Base-by-base conservation (phyloP, 192 early-diverging fungal genomes). In the Funneliformis geosporum region DNA sequence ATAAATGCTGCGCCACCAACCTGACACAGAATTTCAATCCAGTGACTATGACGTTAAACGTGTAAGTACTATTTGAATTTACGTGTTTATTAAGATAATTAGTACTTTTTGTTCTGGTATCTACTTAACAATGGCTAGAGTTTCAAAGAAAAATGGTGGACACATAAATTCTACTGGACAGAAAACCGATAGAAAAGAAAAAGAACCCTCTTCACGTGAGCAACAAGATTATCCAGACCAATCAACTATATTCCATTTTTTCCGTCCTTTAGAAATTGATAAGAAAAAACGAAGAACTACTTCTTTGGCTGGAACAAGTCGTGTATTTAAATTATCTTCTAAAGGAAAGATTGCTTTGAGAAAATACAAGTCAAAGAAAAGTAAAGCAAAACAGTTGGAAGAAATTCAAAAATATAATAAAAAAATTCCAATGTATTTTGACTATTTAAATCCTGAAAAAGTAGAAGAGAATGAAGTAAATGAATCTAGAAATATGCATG, bases 401-500 rank as follows among this genome's bases (percentile, higher is more conserved):
- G 50, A 55, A 55, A 55, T 55, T 55, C 50, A 55, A 55, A 55
- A 55, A 55, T n/a, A 55, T 55, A 55, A 55, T 55, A 55, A 55
- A 55, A 55, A 55, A 55, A 55, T 55, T 21, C 50, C 50, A 5
- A 55, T 55, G 50, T 55, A 21, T 55, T 55, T 55, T 55, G 21
- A 55, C 21, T 55, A 55, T 55, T 21, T 55, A 21, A 55, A n/a
- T 55, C 50, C 50, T 21, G 50, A 55, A 55, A 55, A 55, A 55
- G 50, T 18, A 55, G 21, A 21, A 55, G 50, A 55, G 50, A 21
- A 21, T n/a, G 21, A 21, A 55, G 50, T 21, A 16, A 21, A 21
- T n/a, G 50, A 55, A 18, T 50, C 47, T 18, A 50, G 18, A 50
- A 16, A 18, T n/a, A 55, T 21, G 5, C 50, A 18, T 7, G 50